Evolutionary conservation across 441 rosid genomes (phyloP).

Genomic region (Brassica balearica): DNA sequence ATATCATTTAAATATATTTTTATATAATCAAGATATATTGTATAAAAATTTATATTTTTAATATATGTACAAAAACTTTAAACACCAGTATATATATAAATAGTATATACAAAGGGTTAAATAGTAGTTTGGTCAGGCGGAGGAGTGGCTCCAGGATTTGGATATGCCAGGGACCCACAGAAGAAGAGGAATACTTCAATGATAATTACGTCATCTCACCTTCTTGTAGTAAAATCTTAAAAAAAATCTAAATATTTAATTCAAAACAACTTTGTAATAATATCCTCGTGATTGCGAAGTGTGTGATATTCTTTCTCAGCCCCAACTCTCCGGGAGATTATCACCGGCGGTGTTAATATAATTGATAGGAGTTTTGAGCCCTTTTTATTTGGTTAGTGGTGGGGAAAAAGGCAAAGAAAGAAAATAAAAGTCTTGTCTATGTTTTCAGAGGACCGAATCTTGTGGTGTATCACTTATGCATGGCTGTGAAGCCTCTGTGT

Average conservation of each 20-base stretch:
- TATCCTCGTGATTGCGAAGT: slow-evolving; percentile 27
- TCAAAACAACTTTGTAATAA: no score
- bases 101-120: not conserved
- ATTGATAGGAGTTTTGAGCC: no score
- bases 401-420: not conserved
- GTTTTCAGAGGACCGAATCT: slow-evolving; percentile 35
- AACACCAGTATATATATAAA: no score
- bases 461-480: slow-evolving; percentile 54
- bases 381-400: not conserved
- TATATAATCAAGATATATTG: no score
- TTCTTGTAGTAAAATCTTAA: not conserved
- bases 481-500: slow-evolving; percentile 65
- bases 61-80: no score
- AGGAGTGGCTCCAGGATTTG: slow-evolving; percentile 40
- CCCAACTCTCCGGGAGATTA: not conserved
- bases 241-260: no score
- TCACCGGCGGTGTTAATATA: slow-evolving; percentile 24
- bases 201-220: slow-evolving; percentile 41
- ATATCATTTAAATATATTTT: no score
- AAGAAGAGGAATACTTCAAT: slow-evolving; percentile 24
- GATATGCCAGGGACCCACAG: slow-evolving; percentile 36
- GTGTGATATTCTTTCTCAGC: slow-evolving; percentile 8
- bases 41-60: no score
- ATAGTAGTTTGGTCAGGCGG: not conserved
- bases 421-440: slow-evolving; percentile 26